Evolutionary conservation across 805 yeast genomes (phyloP).

Genomic region (Yarrowia yakushimensis): DNA sequence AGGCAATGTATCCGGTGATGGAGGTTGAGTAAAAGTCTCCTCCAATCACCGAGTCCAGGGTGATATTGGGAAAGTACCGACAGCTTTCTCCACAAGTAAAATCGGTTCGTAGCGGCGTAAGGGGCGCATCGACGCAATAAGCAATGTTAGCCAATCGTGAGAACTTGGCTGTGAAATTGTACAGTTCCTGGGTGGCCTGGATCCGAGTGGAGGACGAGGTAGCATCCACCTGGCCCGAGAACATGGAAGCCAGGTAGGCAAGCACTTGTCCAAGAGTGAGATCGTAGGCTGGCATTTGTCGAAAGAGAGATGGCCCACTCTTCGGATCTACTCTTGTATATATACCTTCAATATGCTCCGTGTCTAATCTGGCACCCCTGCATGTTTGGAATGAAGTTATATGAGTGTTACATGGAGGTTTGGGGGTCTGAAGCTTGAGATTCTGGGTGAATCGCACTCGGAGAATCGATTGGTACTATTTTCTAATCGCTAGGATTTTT

Average conservation of each 20-base stretch:
- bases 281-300: not conserved
- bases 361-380: no score
- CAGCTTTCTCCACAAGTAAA: not conserved
- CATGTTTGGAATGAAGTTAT: no score
- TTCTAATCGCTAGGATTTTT: no score
- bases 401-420: no score
- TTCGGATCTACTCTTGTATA: not conserved
- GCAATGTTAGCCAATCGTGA: not conserved
- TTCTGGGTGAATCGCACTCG: no score
- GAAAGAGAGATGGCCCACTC: no score
- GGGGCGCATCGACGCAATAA: not conserved
- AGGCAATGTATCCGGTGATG: not conserved
- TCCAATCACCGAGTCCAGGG: not conserved
- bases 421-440: not conserved
- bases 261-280: not conserved
- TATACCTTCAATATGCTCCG: not conserved
- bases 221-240: conserved; percentile 1
- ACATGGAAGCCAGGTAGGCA: not conserved
- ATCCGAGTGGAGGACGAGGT: not conserved
- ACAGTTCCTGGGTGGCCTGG: not conserved
- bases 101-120: not conserved
- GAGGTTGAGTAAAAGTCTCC: not conserved
- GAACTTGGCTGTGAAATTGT: not conserved
- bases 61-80: not conserved
- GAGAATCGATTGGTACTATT: no score